These are phyloP conservation scores for Phaeophleospora eucalypticola DNA, from an alignment of 2,329 filamentous ascomycete genomes.

Conservation along the genomic window DNA sequence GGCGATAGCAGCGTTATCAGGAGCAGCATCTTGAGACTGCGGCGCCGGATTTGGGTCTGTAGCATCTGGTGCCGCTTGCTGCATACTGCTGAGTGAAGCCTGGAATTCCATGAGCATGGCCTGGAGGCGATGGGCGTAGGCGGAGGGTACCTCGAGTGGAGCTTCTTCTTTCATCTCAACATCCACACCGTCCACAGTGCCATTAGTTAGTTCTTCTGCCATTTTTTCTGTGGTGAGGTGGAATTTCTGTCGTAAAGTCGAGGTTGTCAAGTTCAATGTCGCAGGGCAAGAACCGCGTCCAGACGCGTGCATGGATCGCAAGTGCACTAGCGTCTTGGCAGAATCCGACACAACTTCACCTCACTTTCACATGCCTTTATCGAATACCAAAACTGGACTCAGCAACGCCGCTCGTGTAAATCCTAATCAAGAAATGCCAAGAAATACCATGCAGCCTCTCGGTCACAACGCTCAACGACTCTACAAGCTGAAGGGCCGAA, in stretches of 20 bases:
- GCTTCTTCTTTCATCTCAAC: slow-evolving; percentile 36
- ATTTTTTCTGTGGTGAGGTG: slow-evolving; percentile 15
- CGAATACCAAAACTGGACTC: background rate
- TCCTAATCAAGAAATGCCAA: too few relatives aligned
- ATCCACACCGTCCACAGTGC: slow-evolving; percentile 22
- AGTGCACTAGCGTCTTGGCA: slow-evolving; percentile 5
- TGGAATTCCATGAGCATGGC: slow-evolving; percentile 8
- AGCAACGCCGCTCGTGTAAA: too few relatives aligned
- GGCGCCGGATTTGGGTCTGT: slow-evolving; percentile 20
- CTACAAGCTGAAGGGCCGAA: too few relatives aligned
- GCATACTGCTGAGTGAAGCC: slow-evolving; percentile 16
- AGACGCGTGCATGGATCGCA: background rate
- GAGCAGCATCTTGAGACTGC: slow-evolving; percentile 19
- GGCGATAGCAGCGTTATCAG: slow-evolving; percentile 13
- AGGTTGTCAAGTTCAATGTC: background rate
- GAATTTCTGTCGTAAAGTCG: background rate
- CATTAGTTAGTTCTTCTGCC: slow-evolving; percentile 28
- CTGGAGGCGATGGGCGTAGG: slow-evolving; percentile 2
- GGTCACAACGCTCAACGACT: too few relatives aligned
- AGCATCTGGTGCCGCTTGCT: slow-evolving; percentile 17
- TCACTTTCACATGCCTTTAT: background rate
- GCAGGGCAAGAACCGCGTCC: slow-evolving; percentile 4
- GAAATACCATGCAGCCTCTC: too few relatives aligned
- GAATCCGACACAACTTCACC: background rate
- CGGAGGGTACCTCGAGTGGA: slow-evolving; percentile 21